Percentiles rank a stretch among this genome's conserved stretches.
Conservation (phyloP, 345 rosid genomes). For the Trapa bicornis region DNA sequence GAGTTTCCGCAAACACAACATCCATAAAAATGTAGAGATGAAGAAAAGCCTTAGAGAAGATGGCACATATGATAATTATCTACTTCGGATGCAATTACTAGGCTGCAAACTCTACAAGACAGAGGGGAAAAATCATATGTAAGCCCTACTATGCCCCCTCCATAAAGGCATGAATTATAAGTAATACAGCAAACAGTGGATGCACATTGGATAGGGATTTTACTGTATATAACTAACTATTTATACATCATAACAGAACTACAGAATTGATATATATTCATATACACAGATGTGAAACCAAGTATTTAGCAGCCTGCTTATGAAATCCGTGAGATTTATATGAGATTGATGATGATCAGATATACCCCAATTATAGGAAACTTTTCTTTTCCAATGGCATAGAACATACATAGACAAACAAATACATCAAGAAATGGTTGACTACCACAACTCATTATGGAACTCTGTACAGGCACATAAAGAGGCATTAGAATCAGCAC, state of each 20-base stretch:
- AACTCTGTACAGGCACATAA: background rate
- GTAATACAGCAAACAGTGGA: background rate
- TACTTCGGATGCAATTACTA: background rate
- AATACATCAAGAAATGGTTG: background rate
- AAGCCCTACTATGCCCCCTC: background rate
- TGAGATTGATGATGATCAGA: background rate
- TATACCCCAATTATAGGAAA: background rate
- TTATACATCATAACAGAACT: background rate
- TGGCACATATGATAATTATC: background rate
- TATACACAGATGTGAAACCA: background rate
- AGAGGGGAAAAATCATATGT: background rate
- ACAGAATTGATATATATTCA: background rate
- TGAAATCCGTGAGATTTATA: background rate
- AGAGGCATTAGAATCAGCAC: background rate
- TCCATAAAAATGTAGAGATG: background rate
- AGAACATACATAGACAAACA: background rate
- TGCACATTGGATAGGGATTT: background rate
- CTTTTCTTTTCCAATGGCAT: background rate
- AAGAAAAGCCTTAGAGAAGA: background rate
- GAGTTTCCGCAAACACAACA: background rate
- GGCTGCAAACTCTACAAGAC: background rate
- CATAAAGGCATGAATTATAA: background rate
- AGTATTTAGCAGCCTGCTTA: background rate
- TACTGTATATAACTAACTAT: background rate
- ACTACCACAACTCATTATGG: background rate